Evolutionary conservation across 352 stramenopile genomes (phyloP).

Genomic region (Phytopythium boreale): DNA sequence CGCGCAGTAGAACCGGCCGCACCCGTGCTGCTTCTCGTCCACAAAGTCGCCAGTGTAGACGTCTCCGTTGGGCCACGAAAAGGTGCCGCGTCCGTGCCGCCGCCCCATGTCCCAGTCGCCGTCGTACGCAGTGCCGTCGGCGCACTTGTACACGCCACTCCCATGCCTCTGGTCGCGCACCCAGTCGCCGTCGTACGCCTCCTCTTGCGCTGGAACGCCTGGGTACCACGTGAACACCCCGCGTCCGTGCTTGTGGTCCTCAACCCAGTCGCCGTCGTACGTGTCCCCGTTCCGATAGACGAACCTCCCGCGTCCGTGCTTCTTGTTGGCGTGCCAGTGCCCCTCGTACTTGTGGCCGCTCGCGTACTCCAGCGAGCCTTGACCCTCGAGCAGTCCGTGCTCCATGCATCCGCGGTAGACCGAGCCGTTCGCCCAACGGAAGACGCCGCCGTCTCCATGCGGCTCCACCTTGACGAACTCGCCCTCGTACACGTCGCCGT

Average conservation of each 20-base stretch:
- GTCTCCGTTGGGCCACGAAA: constrained; percentile 85
- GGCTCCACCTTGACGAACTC: constrained; percentile 67
- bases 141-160: constrained; percentile 54
- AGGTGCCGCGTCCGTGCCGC: constrained; percentile 72
- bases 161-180: constrained; percentile 62
- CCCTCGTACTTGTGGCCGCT: constrained; percentile 67
- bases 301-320: constrained; percentile 80
- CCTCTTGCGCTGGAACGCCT: constrained; percentile 37
- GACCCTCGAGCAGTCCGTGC: constrained; percentile 60
- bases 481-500: constrained; percentile 81
- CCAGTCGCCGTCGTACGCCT: constrained; percentile 82
- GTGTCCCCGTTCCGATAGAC: constrained; percentile 79
- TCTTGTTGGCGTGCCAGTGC: constrained; percentile 60
- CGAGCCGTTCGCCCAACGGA: constrained; percentile 77
- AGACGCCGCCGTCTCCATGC: constrained; percentile 46
- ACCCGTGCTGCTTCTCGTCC: constrained; percentile 77
- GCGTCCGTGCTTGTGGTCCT: constrained; percentile 50
- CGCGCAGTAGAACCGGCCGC: constrained; percentile 61
- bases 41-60: constrained; percentile 80
- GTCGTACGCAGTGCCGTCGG: constrained; percentile 54
- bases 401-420: constrained; percentile 71
- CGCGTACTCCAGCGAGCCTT: constrained; percentile 56
- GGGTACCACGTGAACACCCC: constrained; percentile 67
- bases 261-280: constrained; percentile 69
- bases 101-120: constrained; percentile 66